Base-by-base conservation (phyloP, 75 land plant species). In the Sequoia sempervirens region DNA sequence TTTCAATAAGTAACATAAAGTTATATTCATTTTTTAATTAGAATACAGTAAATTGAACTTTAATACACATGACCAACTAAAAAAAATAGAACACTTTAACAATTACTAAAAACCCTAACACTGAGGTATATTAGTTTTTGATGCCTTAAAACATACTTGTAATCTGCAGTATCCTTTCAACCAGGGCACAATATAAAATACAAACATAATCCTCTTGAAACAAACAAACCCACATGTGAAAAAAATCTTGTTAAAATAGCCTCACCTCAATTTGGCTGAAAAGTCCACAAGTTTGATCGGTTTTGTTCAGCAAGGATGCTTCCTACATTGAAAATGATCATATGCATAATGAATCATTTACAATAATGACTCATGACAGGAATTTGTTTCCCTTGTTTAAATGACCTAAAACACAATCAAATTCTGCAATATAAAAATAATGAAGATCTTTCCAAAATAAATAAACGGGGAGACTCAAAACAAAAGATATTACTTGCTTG, bases 221-320 rank as follows among this genome's bases (percentile, higher is more conserved):
- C 8, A 61, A 61, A 61, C 1, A 26, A 61, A 61, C 6, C n/a
- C n/a, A 61, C 28, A 23, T 61, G 66, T 28, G 7, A 61, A 6
- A 61, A 18, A 1, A 61, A 61, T 23, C n/a, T 26, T 23, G 66
- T 61, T 61, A 50, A 26, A 61, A 26, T 61, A 61, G 34, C 69
- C 80, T 14, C 75, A 94, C 98, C 97, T 94, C 97, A 64, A 83
- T 84, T 30, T 86, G 87, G 70, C 50, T 89, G 83, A 96, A 96
- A 53, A 96, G 95, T 18, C 89, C 86, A 85, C 98, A 96, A 50
- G 97, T 96, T 89, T 91, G 97, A 87, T 93, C 88, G 81, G 90
- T 91, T 50, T 90, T 86, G 69, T 96, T 89, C 83, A 94, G 66
- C 23, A 96, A 73, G 20, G 98, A 91, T 68, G 95, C 98, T 87